Conservation (phyloP, 257 asterid genomes). For the Primulina tabacum region DNA sequence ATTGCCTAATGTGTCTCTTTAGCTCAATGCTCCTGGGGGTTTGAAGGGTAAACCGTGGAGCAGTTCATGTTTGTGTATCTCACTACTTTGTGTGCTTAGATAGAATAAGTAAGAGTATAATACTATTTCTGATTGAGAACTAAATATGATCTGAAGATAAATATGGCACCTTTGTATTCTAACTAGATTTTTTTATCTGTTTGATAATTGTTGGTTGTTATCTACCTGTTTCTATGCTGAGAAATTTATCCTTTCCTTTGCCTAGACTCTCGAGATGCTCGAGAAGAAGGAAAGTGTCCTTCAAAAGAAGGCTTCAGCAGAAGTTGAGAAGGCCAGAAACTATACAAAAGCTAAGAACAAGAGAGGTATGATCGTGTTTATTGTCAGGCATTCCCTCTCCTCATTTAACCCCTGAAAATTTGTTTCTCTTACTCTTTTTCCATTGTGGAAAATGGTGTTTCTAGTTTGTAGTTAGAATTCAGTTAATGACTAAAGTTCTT, state of each 20-base stretch:
- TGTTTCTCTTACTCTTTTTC: background rate
- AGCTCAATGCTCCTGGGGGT: background rate
- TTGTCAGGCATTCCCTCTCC: background rate
- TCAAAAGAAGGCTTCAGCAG: slow-evolving; percentile 65
- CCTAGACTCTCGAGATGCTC: slow-evolving; percentile 71
- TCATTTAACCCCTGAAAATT: background rate
- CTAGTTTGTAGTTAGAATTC: background rate
- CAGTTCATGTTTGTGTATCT: background rate
- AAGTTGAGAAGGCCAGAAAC: slow-evolving; percentile 64
- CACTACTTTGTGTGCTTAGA: background rate
- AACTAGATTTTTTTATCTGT: slow-evolving; percentile 4
- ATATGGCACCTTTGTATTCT: background rate
- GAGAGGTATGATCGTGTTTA: slow-evolving; percentile 41
- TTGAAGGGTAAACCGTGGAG: background rate
- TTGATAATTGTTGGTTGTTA: background rate
- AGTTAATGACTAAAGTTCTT: background rate
- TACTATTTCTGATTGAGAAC: background rate
- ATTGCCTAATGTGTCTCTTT: background rate
- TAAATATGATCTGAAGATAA: no score
- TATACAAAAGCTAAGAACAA: slow-evolving; percentile 69
- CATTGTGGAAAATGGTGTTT: background rate
- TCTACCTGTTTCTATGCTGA: slow-evolving; percentile 13
- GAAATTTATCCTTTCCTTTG: slow-evolving; percentile 12
- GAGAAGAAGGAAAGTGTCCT: slow-evolving; percentile 75
- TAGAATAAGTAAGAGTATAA: background rate